A percentile compares a stretch with the other conserved stretches of the same genome.
Evolutionary conservation across 192 early-diverging fungal genomes (phyloP).

Genomic region (Mortierella alpina): DNA sequence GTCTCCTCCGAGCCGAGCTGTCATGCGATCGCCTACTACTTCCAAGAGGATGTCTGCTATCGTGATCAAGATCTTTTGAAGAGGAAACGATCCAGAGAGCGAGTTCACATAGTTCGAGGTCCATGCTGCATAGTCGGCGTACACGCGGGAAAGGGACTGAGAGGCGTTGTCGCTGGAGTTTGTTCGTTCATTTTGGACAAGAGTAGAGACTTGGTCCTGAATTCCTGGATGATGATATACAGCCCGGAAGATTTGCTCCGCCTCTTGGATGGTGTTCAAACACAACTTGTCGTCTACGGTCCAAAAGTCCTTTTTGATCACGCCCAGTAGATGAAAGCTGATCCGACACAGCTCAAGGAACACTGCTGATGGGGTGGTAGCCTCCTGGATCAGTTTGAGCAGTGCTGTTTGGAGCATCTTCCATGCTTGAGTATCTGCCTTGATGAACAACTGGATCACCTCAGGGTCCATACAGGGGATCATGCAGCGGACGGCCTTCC

Average conservation of each 20-base stretch:
- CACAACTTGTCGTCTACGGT: background rate
- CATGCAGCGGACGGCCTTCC: constrained; percentile 26
- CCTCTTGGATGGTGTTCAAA: background rate
- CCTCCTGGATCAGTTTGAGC: constrained; percentile 8
- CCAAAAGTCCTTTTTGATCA: constrained; percentile 30
- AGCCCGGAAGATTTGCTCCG: constrained; percentile 7
- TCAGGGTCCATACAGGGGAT: constrained; percentile 12
- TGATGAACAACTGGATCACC: constrained; percentile 6
- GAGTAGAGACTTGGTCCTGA: constrained; percentile 13
- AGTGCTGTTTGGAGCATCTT: constrained; percentile 7
- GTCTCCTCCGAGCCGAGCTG: background rate
- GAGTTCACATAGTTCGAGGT: constrained; percentile 34
- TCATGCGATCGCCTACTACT: constrained; percentile 13
- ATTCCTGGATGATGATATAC: constrained; percentile 20
- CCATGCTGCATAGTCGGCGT: constrained; percentile 24
- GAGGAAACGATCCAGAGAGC: constrained; percentile 3
- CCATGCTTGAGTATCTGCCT: constrained; percentile 8
- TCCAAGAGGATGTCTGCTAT: background rate
- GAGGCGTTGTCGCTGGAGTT: background rate
- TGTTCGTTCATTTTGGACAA: constrained; percentile 2
- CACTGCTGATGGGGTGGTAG: background rate
- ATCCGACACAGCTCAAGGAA: constrained; percentile 23
- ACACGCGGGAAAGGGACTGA: background rate
- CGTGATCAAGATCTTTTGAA: background rate
- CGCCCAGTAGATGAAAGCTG: constrained; percentile 16